A percentile compares a stretch with the other conserved stretches of the same genome.
Evolutionary conservation across 2,329 filamentous ascomycete species (phyloP).

Genomic region (Aureobasidium vineae): DNA sequence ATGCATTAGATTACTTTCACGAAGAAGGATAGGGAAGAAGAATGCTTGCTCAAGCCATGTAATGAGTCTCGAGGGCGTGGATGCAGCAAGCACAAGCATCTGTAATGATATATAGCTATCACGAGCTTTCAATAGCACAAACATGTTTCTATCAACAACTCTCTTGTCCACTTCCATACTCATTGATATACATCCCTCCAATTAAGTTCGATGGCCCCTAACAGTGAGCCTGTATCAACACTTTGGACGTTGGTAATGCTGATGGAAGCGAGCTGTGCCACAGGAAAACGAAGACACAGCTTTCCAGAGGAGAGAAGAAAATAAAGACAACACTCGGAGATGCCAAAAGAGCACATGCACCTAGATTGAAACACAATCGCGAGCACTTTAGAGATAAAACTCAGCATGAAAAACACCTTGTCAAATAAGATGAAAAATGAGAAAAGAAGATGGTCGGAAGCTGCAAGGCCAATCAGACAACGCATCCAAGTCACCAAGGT

Average conservation of each 20-base stretch:
- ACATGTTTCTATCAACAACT: neutral
- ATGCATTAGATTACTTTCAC: neutral
- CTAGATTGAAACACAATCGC: neutral
- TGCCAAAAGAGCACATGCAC: neutral
- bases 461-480: no score
- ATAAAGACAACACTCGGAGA: no score
- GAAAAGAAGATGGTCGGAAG: no score
- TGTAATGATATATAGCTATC: constrained; percentile 1
- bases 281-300: no score
- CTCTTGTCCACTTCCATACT: neutral
- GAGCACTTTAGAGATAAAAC: no score
- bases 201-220: neutral
- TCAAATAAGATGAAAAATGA: no score
- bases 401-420: no score
- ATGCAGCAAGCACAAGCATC: neutral
- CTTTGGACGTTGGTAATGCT: no score
- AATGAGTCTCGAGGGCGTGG: neutral
- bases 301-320: no score
- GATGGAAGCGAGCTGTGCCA: no score
- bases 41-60: neutral
- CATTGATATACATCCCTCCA: neutral
- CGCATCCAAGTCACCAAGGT: no score
- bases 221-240: neutral
- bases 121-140: constrained; percentile 1
- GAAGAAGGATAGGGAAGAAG: neutral